Evolutionary conservation across 768 basidiomycete species (phyloP).

Genomic region (Tephrocybe sp.): DNA sequence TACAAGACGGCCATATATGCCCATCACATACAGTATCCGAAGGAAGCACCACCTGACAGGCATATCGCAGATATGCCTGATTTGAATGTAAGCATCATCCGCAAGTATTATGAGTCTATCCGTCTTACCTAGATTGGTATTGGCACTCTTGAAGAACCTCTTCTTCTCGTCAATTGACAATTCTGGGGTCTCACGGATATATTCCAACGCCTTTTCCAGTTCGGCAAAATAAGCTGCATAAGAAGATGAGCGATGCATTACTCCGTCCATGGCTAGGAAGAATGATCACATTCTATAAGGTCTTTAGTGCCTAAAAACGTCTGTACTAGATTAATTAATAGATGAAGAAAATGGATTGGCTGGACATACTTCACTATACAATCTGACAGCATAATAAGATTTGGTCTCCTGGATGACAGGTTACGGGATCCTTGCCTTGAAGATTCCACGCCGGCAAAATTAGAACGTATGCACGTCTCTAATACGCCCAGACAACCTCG

Average conservation of each 20-base stretch:
- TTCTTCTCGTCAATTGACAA: conserved; percentile 87
- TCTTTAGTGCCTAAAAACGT: conserved; percentile 92
- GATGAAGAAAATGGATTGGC: conserved; percentile 4
- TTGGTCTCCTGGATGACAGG: neutral
- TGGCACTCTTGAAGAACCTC: conserved; percentile 86
- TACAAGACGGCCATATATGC: neutral
- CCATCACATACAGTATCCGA: conserved; percentile 78
- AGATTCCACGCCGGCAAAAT: conserved; percentile 93
- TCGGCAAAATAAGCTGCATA: conserved; percentile 79
- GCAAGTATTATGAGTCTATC: too few relatives aligned
- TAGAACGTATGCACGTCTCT: conserved; percentile 86
- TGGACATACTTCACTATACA: conserved; percentile 87
- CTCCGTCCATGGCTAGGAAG: neutral
- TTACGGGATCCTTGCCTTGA: conserved; percentile 46
- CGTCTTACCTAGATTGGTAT: conserved; percentile 84
- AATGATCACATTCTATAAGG: conserved; percentile 72
- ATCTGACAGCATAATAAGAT: conserved; percentile 35
- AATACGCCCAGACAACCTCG: conserved; percentile 87
- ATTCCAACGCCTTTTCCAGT: conserved; percentile 72
- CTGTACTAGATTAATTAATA: conserved; percentile 39
- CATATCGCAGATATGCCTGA: conserved; percentile 81
- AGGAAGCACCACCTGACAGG: conserved; percentile 93
- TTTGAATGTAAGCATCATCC: neutral
- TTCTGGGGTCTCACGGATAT: conserved; percentile 70
- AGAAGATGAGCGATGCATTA: conserved; percentile 8